These are phyloP conservation scores for Parastagonospora avenae DNA, from an alignment of 2,329 filamentous ascomycete genomes.

Conservation along the genomic window DNA sequence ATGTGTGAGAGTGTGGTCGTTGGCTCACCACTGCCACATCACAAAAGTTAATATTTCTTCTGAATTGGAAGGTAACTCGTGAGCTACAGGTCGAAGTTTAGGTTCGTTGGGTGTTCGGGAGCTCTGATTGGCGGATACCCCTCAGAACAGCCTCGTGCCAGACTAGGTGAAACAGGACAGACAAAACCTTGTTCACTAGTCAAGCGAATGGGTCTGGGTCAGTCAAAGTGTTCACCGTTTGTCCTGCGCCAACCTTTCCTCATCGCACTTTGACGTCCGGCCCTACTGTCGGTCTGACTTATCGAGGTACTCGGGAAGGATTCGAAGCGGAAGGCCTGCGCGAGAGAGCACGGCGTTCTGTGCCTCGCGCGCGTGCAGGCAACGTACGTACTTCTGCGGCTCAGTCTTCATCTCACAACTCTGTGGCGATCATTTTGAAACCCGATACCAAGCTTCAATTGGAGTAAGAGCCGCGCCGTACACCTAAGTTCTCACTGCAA, in stretches of 20 bases:
- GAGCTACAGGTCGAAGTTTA: not conserved
- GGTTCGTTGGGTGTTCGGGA: not conserved
- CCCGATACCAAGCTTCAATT: not conserved
- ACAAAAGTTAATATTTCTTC: not conserved
- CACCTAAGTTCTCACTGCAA: not conserved
- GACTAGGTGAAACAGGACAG: not conserved
- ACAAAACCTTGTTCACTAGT: constrained; percentile 2
- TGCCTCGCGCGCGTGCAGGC: too few relatives aligned
- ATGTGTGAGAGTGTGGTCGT: constrained; percentile 1
- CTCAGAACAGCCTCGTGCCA: not conserved
- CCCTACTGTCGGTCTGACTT: not conserved
- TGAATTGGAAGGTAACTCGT: not conserved
- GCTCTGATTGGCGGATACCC: constrained; percentile 1
- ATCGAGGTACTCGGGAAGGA: not conserved
- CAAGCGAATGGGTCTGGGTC: not conserved
- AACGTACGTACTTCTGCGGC: too few relatives aligned
- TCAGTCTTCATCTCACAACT: not conserved
- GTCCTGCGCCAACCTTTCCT: not conserved
- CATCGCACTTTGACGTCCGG: not conserved
- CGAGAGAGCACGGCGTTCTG: too few relatives aligned
- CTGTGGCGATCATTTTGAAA: not conserved
- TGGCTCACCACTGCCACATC: not conserved
- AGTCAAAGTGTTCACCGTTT: not conserved
- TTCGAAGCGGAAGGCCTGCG: too few relatives aligned
- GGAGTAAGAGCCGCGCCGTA: not conserved